Base-by-base conservation (phyloP, 441 rosid genomes). In the Populus tomentosa region DNA sequence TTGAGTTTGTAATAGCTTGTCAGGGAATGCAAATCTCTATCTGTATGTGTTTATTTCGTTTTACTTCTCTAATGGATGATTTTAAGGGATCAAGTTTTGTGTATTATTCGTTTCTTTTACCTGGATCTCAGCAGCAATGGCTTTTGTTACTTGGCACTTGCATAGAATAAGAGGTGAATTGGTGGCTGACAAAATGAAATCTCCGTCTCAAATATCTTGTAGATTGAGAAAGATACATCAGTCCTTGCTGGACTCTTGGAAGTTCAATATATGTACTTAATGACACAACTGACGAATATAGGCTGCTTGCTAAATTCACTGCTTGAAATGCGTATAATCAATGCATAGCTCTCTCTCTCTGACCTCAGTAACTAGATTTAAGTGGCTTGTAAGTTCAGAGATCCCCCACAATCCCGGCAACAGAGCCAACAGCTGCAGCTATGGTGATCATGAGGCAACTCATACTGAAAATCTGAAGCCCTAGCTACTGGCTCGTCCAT, bases 351-450 rank as follows among this genome's bases (percentile, higher is more conserved):
- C 50, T 42, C 14, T 46, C 16, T 46, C 56, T 28, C 7, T 3
- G 24, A 10, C 21, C 20, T 74, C 78, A 89, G 72, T 87, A 82
- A 53, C 74, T 75, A 1, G 88, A 61, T 30, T 74, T 26, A 84
- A 93, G 90, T n/a, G 98, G 91, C 84, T 87, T 89, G 71, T 84
- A 89, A 10, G 94, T 70, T 79, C 86, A 78, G 75, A 92, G 94
- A 70, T 90, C 90, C 3, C 75, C 80, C 69, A 87, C 68, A 71
- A 89, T 82, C 36, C 93, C 93, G 5, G 91, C 97, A 65, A 90
- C 71, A 0, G 95, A 93, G 32, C 95, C 97, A 18, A 89, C 87
- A 10, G 90, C 91, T 1, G 95, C 94, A n/a, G 89, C 92, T 8
- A 89, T 67, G 23, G 88, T 79, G 65, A 93, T 73, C n/a, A 84